Evolutionary conservation across 257 asterid genomes (phyloP).

Genomic region (Solanum appendiculatum): DNA sequence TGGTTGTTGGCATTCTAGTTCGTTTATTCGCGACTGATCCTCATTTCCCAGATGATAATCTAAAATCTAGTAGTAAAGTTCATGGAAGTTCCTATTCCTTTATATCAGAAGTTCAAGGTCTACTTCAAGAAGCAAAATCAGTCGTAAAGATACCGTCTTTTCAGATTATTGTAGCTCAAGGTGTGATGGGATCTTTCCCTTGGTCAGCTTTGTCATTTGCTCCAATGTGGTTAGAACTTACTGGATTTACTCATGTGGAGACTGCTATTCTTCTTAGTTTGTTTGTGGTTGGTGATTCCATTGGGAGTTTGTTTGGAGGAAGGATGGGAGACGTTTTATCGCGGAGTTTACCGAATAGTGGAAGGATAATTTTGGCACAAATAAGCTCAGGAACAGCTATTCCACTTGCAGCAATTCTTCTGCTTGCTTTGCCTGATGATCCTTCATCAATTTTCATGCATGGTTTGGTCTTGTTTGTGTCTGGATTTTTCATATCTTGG

Average conservation of each 20-base stretch:
- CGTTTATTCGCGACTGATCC: slow-evolving; percentile 64
- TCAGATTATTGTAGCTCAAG: slow-evolving; percentile 78
- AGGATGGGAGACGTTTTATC: slow-evolving; percentile 70
- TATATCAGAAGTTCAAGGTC: slow-evolving; percentile 29
- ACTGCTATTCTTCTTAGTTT: slow-evolving; percentile 48
- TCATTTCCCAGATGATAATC: slow-evolving; percentile 33
- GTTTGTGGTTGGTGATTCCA: slow-evolving; percentile 48
- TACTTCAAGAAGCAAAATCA: slow-evolving; percentile 48
- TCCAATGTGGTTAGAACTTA: slow-evolving; percentile 88
- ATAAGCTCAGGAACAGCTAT: slow-evolving; percentile 71
- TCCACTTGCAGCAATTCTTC: slow-evolving; percentile 67
- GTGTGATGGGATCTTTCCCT: slow-evolving; percentile 72
- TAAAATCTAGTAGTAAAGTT: neutral
- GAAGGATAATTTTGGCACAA: slow-evolving; percentile 62
- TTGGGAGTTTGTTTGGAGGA: slow-evolving; percentile 79
- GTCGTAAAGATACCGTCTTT: slow-evolving; percentile 59
- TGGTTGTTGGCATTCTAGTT: slow-evolving; percentile 56
- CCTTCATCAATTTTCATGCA: slow-evolving; percentile 36
- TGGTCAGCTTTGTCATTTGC: slow-evolving; percentile 89
- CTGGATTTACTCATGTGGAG: slow-evolving; percentile 53
- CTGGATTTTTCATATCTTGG: slow-evolving; percentile 83
- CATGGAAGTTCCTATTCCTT: slow-evolving; percentile 31
- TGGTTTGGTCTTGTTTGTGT: slow-evolving; percentile 41
- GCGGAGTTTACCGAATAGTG: slow-evolving; percentile 51
- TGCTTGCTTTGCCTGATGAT: slow-evolving; percentile 40